phyloP scores from a whole-genome alignment of 2,329 filamentous ascomycete genomes.

The Stylonectria norvegica region DNA sequence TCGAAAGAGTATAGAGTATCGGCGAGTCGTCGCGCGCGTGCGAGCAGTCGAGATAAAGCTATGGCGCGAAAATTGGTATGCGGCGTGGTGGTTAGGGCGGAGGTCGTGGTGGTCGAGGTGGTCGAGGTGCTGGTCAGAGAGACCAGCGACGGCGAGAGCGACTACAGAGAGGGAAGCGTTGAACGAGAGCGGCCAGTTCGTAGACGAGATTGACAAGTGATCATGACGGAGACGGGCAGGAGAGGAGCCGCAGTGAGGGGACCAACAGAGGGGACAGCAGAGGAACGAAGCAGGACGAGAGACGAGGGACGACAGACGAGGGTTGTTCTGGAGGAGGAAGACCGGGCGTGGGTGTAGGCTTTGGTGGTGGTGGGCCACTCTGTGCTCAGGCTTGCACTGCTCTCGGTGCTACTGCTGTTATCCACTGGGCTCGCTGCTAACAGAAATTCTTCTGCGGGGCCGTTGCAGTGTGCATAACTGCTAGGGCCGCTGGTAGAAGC shows the following conservation, averaged over 20 bases:
- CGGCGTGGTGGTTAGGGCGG: slow-evolving; percentile 13
- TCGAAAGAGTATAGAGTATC: slow-evolving; percentile 3
- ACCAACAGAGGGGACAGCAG: slow-evolving; percentile 13
- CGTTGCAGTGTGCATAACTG: neutral
- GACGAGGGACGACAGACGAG: slow-evolving; percentile 28
- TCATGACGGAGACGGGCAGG: slow-evolving; percentile 24
- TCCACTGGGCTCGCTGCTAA: neutral
- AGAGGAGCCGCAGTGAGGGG: slow-evolving; percentile 20
- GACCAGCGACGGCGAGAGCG: slow-evolving; percentile 18
- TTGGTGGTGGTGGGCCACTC: slow-evolving; percentile 9
- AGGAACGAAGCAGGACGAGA: slow-evolving; percentile 21
- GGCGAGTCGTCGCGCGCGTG: slow-evolving; percentile 1
- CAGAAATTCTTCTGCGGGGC: neutral
- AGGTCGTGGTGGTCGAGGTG: slow-evolving; percentile 3
- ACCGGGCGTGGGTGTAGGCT: slow-evolving; percentile 13
- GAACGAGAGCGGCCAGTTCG: slow-evolving; percentile 20
- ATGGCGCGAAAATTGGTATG: slow-evolving; percentile 20
- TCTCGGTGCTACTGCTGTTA: too few species aligned
- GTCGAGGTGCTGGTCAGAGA: slow-evolving; percentile 9
- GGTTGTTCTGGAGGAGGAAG: too few species aligned
- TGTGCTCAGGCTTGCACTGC: neutral
- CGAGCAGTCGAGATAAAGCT: slow-evolving; percentile 6
- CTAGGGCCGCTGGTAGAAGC: neutral
- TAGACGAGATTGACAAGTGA: slow-evolving; percentile 24
- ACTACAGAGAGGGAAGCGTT: slow-evolving; percentile 21